Percentiles rank a stretch among this genome's conserved stretches.
Evolutionary conservation across 1,284 basidiomycete species (phyloP).

Genomic region (Violaceomyces palustris): DNA sequence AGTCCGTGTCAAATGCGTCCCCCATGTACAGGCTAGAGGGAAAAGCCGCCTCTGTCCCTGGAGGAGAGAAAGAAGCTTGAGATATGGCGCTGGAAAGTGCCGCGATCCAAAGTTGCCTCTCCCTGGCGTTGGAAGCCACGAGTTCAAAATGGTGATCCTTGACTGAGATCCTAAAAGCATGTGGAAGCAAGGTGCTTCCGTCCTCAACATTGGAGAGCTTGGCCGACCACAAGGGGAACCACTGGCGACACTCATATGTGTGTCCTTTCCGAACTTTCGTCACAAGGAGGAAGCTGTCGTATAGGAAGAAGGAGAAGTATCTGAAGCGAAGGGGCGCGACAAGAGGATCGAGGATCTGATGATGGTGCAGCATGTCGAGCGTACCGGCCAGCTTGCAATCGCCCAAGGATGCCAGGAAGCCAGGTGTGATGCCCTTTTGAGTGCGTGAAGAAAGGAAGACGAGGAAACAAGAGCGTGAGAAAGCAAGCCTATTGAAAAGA

Average conservation of each 20-base stretch:
- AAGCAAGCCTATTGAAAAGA: neutral
- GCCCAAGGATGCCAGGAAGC: slow-evolving; percentile 38
- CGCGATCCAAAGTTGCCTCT: slow-evolving; percentile 42
- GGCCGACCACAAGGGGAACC: slow-evolving; percentile 48
- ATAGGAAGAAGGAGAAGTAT: slow-evolving; percentile 47
- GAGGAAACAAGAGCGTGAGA: neutral
- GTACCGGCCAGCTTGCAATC: slow-evolving; percentile 43
- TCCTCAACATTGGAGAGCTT: slow-evolving; percentile 28
- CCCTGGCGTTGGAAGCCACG: slow-evolving; percentile 40
- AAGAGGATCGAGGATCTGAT: slow-evolving; percentile 35
- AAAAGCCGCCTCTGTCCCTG: slow-evolving; percentile 26
- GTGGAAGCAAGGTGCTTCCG: slow-evolving; percentile 29
- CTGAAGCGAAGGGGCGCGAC: slow-evolving; percentile 46
- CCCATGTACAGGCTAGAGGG: slow-evolving; percentile 38
- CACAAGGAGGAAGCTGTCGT: slow-evolving; percentile 41
- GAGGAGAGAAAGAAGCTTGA: slow-evolving; percentile 19
- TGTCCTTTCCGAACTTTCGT: slow-evolving; percentile 47
- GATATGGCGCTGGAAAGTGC: slow-evolving; percentile 34
- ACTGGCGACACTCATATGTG: slow-evolving; percentile 42
- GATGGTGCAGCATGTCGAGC: slow-evolving; percentile 49
- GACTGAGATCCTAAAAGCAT: slow-evolving; percentile 42
- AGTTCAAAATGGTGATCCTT: slow-evolving; percentile 50
- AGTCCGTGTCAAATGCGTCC: slow-evolving; percentile 9
- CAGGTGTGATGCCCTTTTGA: slow-evolving; percentile 19
- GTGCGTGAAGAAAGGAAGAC: no score